phyloP scores from a whole-genome alignment of 2,329 filamentous ascomycete genomes.

The Dothidotthia symphoricarpi region DNA sequence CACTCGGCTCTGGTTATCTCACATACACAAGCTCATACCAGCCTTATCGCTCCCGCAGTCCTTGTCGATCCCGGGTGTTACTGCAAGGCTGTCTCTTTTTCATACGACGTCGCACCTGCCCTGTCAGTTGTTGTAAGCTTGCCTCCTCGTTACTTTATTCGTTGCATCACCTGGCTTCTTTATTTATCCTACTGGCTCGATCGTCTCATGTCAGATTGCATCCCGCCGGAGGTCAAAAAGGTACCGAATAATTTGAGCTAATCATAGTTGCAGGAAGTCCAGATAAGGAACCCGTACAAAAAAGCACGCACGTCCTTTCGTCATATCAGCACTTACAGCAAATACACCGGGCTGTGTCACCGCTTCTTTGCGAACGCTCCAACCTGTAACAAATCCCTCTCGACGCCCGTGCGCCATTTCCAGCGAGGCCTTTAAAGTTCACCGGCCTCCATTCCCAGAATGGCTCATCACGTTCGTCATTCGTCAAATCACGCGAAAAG shows the following conservation, averaged over 20 bases:
- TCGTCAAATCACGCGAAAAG: conserved; percentile 39
- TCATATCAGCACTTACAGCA: conserved; percentile 35
- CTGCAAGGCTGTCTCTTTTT: conserved; percentile 9
- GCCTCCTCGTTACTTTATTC: conserved; percentile 12
- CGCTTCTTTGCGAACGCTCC: conserved; percentile 33
- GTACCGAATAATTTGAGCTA: conserved; percentile 35
- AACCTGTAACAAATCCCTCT: conserved; percentile 27
- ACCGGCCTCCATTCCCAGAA: conserved; percentile 29
- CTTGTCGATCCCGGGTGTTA: conserved; percentile 13
- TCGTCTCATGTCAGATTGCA: conserved; percentile 7
- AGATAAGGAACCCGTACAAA: conserved; percentile 41
- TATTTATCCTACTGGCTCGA: neutral
- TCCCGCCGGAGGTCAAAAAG: conserved; percentile 8
- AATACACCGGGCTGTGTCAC: conserved; percentile 37
- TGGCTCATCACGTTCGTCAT: conserved; percentile 36
- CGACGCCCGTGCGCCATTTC: conserved; percentile 34
- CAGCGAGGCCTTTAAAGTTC: conserved; percentile 37
- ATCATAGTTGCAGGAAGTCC: conserved; percentile 26
- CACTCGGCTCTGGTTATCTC: conserved; percentile 29
- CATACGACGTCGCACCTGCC: neutral
- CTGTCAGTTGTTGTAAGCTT: conserved; percentile 20
- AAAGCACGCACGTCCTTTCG: conserved; percentile 25
- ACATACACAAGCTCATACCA: conserved; percentile 11
- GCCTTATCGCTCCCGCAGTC: conserved; percentile 29
- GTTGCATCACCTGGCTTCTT: conserved; percentile 12